A percentile compares a stretch with the other conserved stretches of the same genome.
Conservation (phyloP, 345 rosid species). For the Ceriops tagal region DNA sequence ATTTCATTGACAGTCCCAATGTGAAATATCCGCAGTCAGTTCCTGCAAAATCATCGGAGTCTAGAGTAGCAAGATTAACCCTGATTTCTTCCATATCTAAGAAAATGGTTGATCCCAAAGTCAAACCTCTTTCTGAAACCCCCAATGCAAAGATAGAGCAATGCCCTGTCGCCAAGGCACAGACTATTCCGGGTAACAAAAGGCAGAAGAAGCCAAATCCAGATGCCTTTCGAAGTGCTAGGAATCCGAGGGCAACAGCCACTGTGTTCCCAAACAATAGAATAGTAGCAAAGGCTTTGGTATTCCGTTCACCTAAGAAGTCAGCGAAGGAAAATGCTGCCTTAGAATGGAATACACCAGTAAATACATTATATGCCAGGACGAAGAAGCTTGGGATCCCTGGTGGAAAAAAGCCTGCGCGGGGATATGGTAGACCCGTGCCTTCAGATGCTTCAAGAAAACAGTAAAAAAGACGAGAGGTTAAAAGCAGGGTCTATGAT, state of each 20-base stretch:
- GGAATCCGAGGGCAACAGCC: conserved; percentile 44
- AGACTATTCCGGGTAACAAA: conserved; percentile 53
- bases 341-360: conserved; percentile 42
- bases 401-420: conserved; percentile 35
- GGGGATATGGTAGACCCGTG: conserved; percentile 24
- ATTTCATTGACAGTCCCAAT: conserved; percentile 29
- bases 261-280: conserved; percentile 35
- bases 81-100: conserved; percentile 70
- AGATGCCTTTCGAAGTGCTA: conserved; percentile 52
- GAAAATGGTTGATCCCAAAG: conserved; percentile 44
- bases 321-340: conserved; percentile 47
- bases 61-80: conserved; percentile 58
- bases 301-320: conserved; percentile 83
- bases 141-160: conserved; percentile 44
- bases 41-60: conserved; percentile 73
- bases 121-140: conserved; percentile 28
- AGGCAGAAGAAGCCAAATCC: conserved; percentile 43
- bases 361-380: conserved; percentile 47
- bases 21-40: conserved; percentile 70
- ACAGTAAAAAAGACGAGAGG: conserved; percentile 58
- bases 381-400: conserved; percentile 68
- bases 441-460: conserved; percentile 41
- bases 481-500: conserved; percentile 88
- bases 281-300: conserved; percentile 57
- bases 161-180: conserved; percentile 41